Base-by-base conservation (phyloP, 192 early-diverging fungal genomes). In the Umbelopsis sp. region DNA sequence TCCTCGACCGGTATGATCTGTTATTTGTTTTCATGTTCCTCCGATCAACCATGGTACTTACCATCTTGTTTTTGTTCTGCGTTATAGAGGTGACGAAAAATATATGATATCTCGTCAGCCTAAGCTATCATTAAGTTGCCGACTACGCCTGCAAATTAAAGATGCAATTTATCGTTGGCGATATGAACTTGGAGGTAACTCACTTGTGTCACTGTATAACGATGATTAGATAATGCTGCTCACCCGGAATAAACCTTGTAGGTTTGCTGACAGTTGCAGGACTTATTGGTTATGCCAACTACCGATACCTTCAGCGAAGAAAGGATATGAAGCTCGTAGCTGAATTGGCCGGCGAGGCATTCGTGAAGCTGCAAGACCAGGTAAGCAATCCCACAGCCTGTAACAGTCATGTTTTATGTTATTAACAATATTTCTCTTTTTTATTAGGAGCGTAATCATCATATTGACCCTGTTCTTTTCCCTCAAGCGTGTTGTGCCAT, bases 381-480 rank as follows among this genome's bases (percentile, higher is more conserved):
- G 68, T 70, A 53, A 52, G 43, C n/a, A n/a, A n/a, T n/a, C n/a
- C n/a, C n/a, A n/a, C n/a, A n/a, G n/a, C n/a, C n/a, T n/a, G n/a
- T n/a, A n/a, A n/a, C n/a, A 22, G n/a, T 69, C 24, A 69, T 47
- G 16, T 2, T 32, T 32, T 25, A 26, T 47, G 31, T 0, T 11
- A 32, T 32, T 24, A 36, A n/a, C 31, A 68, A 43, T 12, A 16
- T 44, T 45, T 50, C 25, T 49, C 1, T 70, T 34, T 4, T 32
- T 47, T 29, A 29, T 26, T 82, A 90, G 76, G 84, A 84, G 0
- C 82, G 81, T 17, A 72, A 75, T 0, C 81, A 88, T 53, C 83
- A 82, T 66, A 45, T 83, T 2, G 85, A 90, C 36, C 86, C 87
- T 9, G 77, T 83, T 16, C 73, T 83, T 29, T 85, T 80, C 50